Conservation (phyloP, 306 rosid species). For the Albizia julibrissin region DNA sequence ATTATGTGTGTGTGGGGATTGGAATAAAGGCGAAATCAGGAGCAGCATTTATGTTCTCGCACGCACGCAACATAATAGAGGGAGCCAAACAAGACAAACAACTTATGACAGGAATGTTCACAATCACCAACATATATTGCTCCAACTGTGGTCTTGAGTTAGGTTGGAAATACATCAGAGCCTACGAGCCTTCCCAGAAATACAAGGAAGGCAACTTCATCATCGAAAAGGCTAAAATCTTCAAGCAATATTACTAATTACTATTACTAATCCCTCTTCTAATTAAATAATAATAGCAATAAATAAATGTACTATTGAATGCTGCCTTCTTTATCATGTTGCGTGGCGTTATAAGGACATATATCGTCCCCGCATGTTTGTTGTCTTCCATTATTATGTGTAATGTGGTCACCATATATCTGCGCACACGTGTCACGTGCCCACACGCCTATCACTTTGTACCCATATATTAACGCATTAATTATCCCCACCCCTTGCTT, state of each 20-base stretch:
- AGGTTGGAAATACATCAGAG: conserved; percentile 59
- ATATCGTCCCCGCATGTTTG: too few species aligned
- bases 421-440: not conserved
- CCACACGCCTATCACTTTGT: not conserved
- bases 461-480: too few species aligned
- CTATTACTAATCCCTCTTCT: not conserved
- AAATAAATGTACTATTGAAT: too few species aligned
- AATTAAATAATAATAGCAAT: too few species aligned
- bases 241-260: conserved; percentile 13
- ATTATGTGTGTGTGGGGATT: too few species aligned
- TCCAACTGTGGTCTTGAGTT: conserved; percentile 45
- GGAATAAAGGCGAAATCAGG: conserved; percentile 52
- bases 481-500: not conserved
- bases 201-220: conserved; percentile 39
- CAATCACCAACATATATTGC: conserved; percentile 43
- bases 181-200: conserved; percentile 42
- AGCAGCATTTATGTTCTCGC: conserved; percentile 49
- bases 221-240: conserved; percentile 21
- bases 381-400: not conserved
- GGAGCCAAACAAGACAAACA: conserved; percentile 32
- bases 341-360: not conserved
- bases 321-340: not conserved
- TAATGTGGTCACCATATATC: not conserved
- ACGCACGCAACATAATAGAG: conserved; percentile 24
- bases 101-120: conserved; percentile 49